Evolutionary conservation across 2,329 filamentous ascomycete species (phyloP).

Genomic region (Daldinia sp.): DNA sequence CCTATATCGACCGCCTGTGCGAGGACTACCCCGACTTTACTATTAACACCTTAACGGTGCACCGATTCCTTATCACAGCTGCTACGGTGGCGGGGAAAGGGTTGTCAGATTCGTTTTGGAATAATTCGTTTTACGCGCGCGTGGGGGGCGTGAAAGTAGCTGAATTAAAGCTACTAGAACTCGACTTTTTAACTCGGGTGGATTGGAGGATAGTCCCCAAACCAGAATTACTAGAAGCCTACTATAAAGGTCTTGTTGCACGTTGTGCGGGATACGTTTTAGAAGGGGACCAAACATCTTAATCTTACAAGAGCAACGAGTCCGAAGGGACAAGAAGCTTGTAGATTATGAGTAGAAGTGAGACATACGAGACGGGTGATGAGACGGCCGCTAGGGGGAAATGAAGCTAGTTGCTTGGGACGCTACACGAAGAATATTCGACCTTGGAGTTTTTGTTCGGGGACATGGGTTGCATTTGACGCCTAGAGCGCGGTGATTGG

Average conservation of each 20-base stretch:
- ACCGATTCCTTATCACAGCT: slow-evolving; percentile 95
- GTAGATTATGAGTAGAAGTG: slow-evolving; percentile 51
- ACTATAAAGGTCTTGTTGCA: slow-evolving; percentile 88
- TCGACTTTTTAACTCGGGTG: slow-evolving; percentile 92
- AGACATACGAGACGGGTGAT: slow-evolving; percentile 22
- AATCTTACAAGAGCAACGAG: slow-evolving; percentile 50
- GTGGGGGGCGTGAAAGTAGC: slow-evolving; percentile 92
- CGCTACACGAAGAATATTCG: slow-evolving; percentile 24
- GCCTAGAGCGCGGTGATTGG: slow-evolving; percentile 28
- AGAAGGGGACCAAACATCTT: slow-evolving; percentile 54
- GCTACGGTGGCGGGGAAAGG: slow-evolving; percentile 97
- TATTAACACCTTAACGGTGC: slow-evolving; percentile 94
- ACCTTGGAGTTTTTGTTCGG: slow-evolving; percentile 35
- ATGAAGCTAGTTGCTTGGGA: slow-evolving; percentile 19
- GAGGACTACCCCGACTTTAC: slow-evolving; percentile 94
- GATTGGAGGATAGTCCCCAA: slow-evolving; percentile 98
- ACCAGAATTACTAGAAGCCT: slow-evolving; percentile 91
- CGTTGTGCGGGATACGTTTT: slow-evolving; percentile 68
- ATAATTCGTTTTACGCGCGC: slow-evolving; percentile 94
- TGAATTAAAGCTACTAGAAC: slow-evolving; percentile 89
- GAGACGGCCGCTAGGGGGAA: slow-evolving; percentile 4
- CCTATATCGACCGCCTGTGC: slow-evolving; percentile 96
- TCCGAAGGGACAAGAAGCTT: slow-evolving; percentile 49
- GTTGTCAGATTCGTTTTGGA: slow-evolving; percentile 97
- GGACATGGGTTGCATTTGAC: slow-evolving; percentile 36